Percentiles rank a stretch among this genome's conserved stretches.
Conservation (phyloP, 495 filamentous ascomycete species). For the Penicillium ochrochloron region DNA sequence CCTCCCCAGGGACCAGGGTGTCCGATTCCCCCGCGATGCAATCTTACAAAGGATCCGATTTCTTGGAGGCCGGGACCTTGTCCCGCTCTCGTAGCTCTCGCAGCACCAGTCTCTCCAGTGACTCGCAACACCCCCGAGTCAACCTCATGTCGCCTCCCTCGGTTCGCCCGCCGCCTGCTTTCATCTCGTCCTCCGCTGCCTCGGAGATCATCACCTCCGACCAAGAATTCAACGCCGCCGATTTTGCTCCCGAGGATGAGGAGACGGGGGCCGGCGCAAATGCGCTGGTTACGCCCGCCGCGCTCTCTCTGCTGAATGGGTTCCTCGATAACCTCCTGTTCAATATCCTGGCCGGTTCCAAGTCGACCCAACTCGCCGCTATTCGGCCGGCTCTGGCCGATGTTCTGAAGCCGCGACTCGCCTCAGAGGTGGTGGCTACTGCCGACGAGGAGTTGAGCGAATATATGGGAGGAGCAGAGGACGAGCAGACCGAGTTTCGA, state of each 20-base stretch:
- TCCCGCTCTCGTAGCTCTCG: slow-evolving; percentile 52
- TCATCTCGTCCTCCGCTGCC: slow-evolving; percentile 87
- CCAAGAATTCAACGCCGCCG: slow-evolving; percentile 72
- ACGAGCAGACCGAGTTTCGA: slow-evolving; percentile 67
- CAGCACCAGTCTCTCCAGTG: slow-evolving; percentile 51
- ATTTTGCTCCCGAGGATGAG: slow-evolving; percentile 67
- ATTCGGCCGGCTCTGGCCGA: slow-evolving; percentile 85
- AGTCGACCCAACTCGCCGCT: slow-evolving; percentile 76
- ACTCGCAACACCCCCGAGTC: slow-evolving; percentile 46
- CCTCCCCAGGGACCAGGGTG: slow-evolving; percentile 12
- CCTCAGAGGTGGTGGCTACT: slow-evolving; percentile 81
- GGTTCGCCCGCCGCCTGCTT: slow-evolving; percentile 81
- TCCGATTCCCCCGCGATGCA: slow-evolving; percentile 30
- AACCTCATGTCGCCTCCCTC: slow-evolving; percentile 64
- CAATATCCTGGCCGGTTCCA: slow-evolving; percentile 78
- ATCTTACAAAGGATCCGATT: slow-evolving; percentile 42
- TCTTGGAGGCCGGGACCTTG: slow-evolving; percentile 37
- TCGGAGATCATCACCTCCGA: slow-evolving; percentile 90
- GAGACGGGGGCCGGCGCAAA: slow-evolving; percentile 57
- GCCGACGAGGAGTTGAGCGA: slow-evolving; percentile 92
- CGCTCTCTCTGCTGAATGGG: slow-evolving; percentile 81
- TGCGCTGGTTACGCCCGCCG: slow-evolving; percentile 74
- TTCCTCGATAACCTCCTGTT: slow-evolving; percentile 95
- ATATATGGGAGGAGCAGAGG: slow-evolving; percentile 76
- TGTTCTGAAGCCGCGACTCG: slow-evolving; percentile 85